Percentiles rank a stretch among this genome's conserved stretches.
These are phyloP conservation scores for Nannizziopsis barbatae DNA, from an alignment of 2,329 filamentous ascomycete genomes.

Conservation along the genomic window DNA sequence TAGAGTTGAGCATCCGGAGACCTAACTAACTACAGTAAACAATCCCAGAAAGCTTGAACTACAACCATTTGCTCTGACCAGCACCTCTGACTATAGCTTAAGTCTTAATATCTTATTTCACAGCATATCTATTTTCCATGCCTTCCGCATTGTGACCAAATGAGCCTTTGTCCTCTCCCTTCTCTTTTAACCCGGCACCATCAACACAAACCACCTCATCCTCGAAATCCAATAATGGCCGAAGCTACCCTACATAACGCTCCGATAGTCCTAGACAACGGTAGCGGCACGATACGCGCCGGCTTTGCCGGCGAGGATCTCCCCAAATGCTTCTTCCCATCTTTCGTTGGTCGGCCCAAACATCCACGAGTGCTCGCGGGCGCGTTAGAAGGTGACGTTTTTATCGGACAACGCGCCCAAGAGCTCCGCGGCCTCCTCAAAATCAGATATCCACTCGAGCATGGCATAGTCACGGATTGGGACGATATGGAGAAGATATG, in stretches of 20 bases:
- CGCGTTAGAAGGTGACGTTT: conserved; percentile 89
- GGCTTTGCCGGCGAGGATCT: conserved; percentile 94
- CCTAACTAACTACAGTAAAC: no score
- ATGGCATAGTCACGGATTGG: conserved; percentile 98
- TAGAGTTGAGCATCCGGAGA: no score
- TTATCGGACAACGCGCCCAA: conserved; percentile 85
- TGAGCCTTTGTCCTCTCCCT: not conserved
- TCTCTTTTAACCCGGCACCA: not conserved
- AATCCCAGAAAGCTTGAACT: no score
- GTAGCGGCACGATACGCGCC: conserved; percentile 91
- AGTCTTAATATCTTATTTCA: no score
- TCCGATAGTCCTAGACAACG: conserved; percentile 97
- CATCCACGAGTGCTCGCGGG: conserved; percentile 92
- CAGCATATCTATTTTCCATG: no score
- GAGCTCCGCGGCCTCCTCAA: conserved; percentile 87
- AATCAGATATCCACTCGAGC: conserved; percentile 89
- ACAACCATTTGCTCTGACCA: no score
- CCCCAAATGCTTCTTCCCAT: conserved; percentile 94
- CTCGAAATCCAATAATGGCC: conserved; percentile 38
- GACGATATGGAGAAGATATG: conserved; percentile 99
- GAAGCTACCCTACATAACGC: conserved; percentile 77
- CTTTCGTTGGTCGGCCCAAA: conserved; percentile 92
- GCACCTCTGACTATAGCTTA: no score
- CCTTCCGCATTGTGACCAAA: not conserved
- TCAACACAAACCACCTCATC: conserved; percentile 3